These are phyloP conservation scores for Ophiostoma fasciatum DNA, from an alignment of 2,329 filamentous ascomycete species.

Conservation along the genomic window DNA sequence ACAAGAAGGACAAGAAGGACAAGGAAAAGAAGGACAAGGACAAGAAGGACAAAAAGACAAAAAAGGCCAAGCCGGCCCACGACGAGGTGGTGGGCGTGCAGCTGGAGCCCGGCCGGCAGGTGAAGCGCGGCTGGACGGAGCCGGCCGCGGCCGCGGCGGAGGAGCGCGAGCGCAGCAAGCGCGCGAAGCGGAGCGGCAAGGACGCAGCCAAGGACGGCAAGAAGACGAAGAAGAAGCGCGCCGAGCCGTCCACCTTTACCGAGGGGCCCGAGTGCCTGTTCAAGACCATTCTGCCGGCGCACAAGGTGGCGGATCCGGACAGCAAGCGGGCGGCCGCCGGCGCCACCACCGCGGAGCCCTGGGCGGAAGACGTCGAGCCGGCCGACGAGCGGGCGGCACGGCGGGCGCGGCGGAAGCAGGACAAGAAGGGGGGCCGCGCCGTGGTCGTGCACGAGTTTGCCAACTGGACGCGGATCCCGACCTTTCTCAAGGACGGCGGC, in stretches of 20 bases:
- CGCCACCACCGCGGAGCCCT: constrained; percentile 18
- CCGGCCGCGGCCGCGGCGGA: constrained; percentile 20
- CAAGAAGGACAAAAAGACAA: constrained; percentile 8
- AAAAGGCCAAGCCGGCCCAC: constrained; percentile 16
- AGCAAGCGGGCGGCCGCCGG: neutral
- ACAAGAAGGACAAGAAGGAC: constrained; percentile 4
- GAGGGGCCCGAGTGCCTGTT: constrained; percentile 71
- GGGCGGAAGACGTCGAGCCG: neutral
- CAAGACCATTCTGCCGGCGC: constrained; percentile 55
- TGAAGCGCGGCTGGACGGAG: constrained; percentile 84
- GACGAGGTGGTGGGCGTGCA: constrained; percentile 49
- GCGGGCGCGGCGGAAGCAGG: constrained; percentile 38
- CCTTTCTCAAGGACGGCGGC: constrained; percentile 53
- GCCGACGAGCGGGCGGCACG: constrained; percentile 21
- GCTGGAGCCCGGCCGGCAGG: constrained; percentile 57
- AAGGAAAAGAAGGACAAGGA: constrained; percentile 12
- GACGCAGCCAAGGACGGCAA: constrained; percentile 37
- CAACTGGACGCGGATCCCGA: constrained; percentile 68
- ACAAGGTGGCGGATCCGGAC: constrained; percentile 24
- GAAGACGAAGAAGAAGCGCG: constrained; percentile 23
- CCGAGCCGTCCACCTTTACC: constrained; percentile 62
- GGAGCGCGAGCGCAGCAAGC: constrained; percentile 17
- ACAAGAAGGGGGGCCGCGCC: constrained; percentile 26
- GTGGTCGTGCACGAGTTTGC: constrained; percentile 78
- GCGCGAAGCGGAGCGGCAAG: constrained; percentile 29